phyloP scores from a whole-genome alignment of 805 yeast genomes.

The Sugiyamaella marilandica region DNA sequence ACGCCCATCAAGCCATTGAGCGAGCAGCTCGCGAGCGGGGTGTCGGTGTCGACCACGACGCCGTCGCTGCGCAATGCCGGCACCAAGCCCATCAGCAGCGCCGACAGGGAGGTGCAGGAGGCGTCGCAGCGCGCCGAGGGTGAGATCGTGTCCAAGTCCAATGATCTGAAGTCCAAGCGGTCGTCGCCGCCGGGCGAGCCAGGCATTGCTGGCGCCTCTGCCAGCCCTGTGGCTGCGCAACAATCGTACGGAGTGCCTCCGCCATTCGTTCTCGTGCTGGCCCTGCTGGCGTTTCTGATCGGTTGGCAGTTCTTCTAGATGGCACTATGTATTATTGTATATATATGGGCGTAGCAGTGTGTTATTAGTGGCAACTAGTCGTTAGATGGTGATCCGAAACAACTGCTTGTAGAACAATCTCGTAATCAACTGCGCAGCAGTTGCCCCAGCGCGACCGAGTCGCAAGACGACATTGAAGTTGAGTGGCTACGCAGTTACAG shows the following conservation, averaged over 20 bases:
- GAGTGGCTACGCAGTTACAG: no score
- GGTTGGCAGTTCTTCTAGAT: slow-evolving; percentile 61
- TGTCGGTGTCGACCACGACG: not conserved
- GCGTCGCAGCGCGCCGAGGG: slow-evolving; percentile 15
- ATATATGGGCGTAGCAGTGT: not conserved
- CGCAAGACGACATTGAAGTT: no score
- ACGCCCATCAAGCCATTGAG: slow-evolving; percentile 7
- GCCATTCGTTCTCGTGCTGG: slow-evolving; percentile 51
- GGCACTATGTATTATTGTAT: slow-evolving; percentile 2
- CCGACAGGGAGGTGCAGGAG: not conserved
- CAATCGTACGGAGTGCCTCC: slow-evolving; percentile 52
- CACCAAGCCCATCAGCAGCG: not conserved
- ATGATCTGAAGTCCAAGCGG: slow-evolving; percentile 14
- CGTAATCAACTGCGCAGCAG: no score
- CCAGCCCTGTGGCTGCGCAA: slow-evolving; percentile 40
- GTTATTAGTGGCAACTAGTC: no score
- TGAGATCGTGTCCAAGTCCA: slow-evolving; percentile 14
- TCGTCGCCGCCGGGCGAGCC: slow-evolving; percentile 5
- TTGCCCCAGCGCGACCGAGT: no score
- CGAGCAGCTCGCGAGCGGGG: not conserved
- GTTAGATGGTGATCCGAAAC: no score
- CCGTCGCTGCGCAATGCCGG: not conserved
- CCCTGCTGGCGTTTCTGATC: slow-evolving; percentile 49
- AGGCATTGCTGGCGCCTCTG: slow-evolving; percentile 22
- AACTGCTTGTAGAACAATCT: no score